Conservation (phyloP, 2,329 filamentous ascomycete species). For the Trichoderma afroharzianum region DNA sequence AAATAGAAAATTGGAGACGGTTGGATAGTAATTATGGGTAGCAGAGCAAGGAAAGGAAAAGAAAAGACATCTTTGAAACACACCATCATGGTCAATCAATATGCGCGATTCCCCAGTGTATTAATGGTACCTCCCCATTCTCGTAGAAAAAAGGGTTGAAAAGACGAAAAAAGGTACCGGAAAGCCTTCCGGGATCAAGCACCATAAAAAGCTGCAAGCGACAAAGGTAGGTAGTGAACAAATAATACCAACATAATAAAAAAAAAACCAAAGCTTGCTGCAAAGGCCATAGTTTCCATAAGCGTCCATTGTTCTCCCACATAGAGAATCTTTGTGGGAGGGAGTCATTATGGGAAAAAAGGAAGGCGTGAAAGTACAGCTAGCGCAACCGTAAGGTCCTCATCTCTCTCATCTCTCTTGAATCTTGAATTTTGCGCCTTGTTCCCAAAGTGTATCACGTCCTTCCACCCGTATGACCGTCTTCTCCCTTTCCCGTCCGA, state of each 20-base stretch:
- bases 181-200: slow-evolving; percentile 12
- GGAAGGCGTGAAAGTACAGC: slow-evolving; percentile 15
- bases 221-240: slow-evolving; percentile 17
- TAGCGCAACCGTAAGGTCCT: slow-evolving; percentile 13
- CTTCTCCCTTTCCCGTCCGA: slow-evolving; percentile 16
- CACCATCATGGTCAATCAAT: neutral
- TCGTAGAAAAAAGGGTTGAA: slow-evolving; percentile 4
- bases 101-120: slow-evolving; percentile 16
- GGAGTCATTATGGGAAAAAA: slow-evolving; percentile 8
- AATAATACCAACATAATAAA: slow-evolving; percentile 19
- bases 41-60: neutral
- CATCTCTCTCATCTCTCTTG: slow-evolving; percentile 17
- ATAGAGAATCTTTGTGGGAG: neutral
- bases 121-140: slow-evolving; percentile 21
- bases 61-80: neutral
- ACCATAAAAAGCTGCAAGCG: slow-evolving; percentile 13
- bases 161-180: slow-evolving; percentile 12
- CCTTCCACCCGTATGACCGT: slow-evolving; percentile 16
- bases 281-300: slow-evolving; percentile 15
- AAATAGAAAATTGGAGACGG: neutral
- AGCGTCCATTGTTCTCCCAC: slow-evolving; percentile 13
- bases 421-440: slow-evolving; percentile 13
- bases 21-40: neutral
- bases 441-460: slow-evolving; percentile 14
- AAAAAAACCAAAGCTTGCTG: slow-evolving; percentile 16